phyloP scores from a whole-genome alignment of 306 rosid genomes.

The Luffa acutangula region DNA sequence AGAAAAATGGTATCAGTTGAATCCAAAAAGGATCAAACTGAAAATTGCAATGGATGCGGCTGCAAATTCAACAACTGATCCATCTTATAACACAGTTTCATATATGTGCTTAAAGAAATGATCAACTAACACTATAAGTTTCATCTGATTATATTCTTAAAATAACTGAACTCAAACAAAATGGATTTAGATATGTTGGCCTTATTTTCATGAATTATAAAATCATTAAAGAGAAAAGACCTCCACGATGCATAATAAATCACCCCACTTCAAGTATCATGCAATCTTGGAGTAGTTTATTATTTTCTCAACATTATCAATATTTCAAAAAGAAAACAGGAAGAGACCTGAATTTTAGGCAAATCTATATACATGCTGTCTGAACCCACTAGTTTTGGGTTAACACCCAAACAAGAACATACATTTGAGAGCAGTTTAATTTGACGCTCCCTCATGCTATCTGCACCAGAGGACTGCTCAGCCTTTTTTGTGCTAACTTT shows the following conservation, averaged over 20 bases:
- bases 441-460: slow-evolving; percentile 36
- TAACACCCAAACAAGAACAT: slow-evolving; percentile 31
- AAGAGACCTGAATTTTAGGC: slow-evolving; percentile 45
- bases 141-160: slow-evolving; percentile 30
- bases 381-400: slow-evolving; percentile 18
- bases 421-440: slow-evolving; percentile 31
- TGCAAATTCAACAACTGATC: background rate
- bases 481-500: slow-evolving; percentile 38
- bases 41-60: background rate
- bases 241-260: background rate
- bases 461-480: slow-evolving; percentile 21
- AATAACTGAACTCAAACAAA: slow-evolving; percentile 17
- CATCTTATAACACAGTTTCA: background rate
- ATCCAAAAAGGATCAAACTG: background rate
- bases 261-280: background rate
- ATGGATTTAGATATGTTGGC: slow-evolving; percentile 24
- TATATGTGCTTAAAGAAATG: background rate
- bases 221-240: background rate
- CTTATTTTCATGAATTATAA: slow-evolving; percentile 2
- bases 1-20: background rate
- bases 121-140: slow-evolving; percentile 29
- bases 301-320: background rate
- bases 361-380: slow-evolving; percentile 34
- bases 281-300: background rate
- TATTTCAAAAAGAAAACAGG: background rate